phyloP scores from a whole-genome alignment of 306 rosid genomes.

The Prunus persica region Prunus_persica_NCBIv2 NC_034011.1:24186501-24187000 shows the following conservation, averaged over 20 bases:
- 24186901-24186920: conserved; percentile 30
- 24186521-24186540: neutral
- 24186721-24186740: conserved; percentile 80
- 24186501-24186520: conserved; percentile 8
- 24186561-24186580: neutral
- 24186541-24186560: neutral
- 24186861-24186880: conserved; percentile 34
- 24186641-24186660: conserved; percentile 81
- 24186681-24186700: conserved; percentile 47
- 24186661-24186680: conserved; percentile 81
- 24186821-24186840: conserved; percentile 55
- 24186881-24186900: conserved; percentile 56
- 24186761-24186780: conserved; percentile 69
- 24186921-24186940: conserved; percentile 58
- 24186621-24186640: conserved; percentile 94
- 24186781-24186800: conserved; percentile 88
- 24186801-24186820: conserved; percentile 55
- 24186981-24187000: neutral
- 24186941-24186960: conserved; percentile 70
- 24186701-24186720: conserved; percentile 60
- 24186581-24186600: neutral
- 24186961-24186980: conserved; percentile 35
- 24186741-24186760: conserved; percentile 44
- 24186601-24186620: conserved; percentile 77
- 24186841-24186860: conserved; percentile 51